These are phyloP conservation scores for Fragilariopsis cylindrus DNA, from an alignment of 108 stramenopile genomes.

Conservation along the genomic window DNA sequence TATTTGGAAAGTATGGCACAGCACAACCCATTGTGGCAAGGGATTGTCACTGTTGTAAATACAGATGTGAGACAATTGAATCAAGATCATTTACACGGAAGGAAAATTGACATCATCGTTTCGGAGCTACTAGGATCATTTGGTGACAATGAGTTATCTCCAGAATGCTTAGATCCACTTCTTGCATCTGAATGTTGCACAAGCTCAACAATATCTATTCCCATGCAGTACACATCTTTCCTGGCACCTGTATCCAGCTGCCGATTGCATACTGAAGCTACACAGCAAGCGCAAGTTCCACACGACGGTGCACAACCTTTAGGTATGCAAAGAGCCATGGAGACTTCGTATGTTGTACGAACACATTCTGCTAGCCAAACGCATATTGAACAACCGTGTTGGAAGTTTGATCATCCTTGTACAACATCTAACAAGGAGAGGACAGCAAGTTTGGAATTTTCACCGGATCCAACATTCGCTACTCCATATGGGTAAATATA, in stretches of 20 bases:
- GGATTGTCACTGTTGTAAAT: constrained; percentile 82
- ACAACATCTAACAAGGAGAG: constrained; percentile 33
- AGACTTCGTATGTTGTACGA: constrained; percentile 96
- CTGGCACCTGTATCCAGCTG: constrained; percentile 91
- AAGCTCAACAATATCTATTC: constrained; percentile 65
- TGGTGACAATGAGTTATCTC: constrained; percentile 98
- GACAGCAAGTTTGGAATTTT: constrained; percentile 49
- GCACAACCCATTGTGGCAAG: constrained; percentile 68
- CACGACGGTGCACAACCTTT: constrained; percentile 49
- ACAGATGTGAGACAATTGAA: constrained; percentile 88
- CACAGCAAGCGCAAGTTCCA: constrained; percentile 58
- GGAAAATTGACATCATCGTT: constrained; percentile 89
- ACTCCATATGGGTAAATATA: constrained; percentile 26
- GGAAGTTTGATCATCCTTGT: constrained; percentile 89
- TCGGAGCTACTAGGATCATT: constrained; percentile 95
- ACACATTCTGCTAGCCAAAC: constrained; percentile 91
- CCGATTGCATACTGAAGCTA: constrained; percentile 85
- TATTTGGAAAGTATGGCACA: constrained; percentile 81
- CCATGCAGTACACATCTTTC: constrained; percentile 87
- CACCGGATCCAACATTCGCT: constrained; percentile 50
- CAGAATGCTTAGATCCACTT: constrained; percentile 96
- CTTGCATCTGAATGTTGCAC: constrained; percentile 78
- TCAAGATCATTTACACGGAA: constrained; percentile 29
- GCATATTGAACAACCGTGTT: constrained; percentile 75
- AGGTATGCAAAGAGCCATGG: constrained; percentile 79